Evolutionary conservation across 768 basidiomycete species (phyloP).

Genomic region (Kwoniella bestiolae): DNA sequence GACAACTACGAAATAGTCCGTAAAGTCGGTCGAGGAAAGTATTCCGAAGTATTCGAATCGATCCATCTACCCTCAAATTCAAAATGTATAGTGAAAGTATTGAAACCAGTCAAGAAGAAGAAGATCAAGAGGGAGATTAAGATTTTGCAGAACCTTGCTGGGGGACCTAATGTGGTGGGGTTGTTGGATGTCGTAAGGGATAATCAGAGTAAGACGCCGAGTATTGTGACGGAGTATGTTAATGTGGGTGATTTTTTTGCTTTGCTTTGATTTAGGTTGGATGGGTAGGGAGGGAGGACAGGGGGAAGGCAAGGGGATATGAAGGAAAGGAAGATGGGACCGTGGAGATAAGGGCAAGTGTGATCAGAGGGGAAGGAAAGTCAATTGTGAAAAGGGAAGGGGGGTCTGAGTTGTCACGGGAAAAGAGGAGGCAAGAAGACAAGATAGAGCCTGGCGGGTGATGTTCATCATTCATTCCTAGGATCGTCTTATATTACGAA

Average conservation of each 20-base stretch:
- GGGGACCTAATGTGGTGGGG: slow-evolving; percentile 91
- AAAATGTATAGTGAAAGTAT: slow-evolving; percentile 98
- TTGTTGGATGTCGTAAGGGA: slow-evolving; percentile 95
- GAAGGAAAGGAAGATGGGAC: slow-evolving; percentile 1
- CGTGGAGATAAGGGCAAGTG: no score
- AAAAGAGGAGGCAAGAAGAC: no score
- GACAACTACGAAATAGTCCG: slow-evolving; percentile 98
- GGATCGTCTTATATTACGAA: no score
- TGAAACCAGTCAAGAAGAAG: slow-evolving; percentile 99
- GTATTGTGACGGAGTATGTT: slow-evolving; percentile 95
- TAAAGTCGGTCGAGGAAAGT: slow-evolving; percentile 94
- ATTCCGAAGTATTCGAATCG: slow-evolving; percentile 89
- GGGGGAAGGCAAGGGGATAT: neutral
- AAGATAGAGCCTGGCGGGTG: no score
- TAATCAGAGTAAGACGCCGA: slow-evolving; percentile 90
- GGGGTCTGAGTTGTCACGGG: no score
- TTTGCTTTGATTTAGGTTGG: neutral
- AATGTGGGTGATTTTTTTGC: slow-evolving; percentile 61
- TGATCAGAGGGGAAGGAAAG: no score
- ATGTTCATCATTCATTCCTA: no score
- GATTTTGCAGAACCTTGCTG: slow-evolving; percentile 93
- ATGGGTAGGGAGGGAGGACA: neutral
- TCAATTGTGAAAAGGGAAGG: no score
- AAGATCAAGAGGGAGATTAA: slow-evolving; percentile 99
- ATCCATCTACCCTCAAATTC: slow-evolving; percentile 65